These are phyloP conservation scores for Phytophthora palmivora DNA, from an alignment of 352 stramenopile genomes.

Conservation along the genomic window DNA sequence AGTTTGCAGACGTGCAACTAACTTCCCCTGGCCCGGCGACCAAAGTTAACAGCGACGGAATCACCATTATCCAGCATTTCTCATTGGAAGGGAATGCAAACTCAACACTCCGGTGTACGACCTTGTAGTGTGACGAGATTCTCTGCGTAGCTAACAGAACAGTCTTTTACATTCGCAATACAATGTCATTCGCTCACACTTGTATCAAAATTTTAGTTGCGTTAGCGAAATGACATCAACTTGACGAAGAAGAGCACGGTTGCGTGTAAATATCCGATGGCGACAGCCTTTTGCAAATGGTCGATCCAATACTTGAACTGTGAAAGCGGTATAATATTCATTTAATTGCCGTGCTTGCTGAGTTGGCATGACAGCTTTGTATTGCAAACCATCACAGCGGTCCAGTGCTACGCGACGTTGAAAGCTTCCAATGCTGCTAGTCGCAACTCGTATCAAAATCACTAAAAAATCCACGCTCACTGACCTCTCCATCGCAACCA, in stretches of 20 bases:
- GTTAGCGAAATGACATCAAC: too few relatives aligned
- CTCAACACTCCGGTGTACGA: background rate
- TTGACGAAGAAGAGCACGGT: too few relatives aligned
- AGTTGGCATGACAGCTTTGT: background rate
- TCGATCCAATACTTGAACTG: conserved; percentile 35
- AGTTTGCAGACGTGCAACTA: conserved; percentile 30
- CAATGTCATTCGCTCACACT: conserved; percentile 7
- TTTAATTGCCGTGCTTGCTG: background rate
- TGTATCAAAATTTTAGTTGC: too few relatives aligned
- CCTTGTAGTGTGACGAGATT: conserved; percentile 8
- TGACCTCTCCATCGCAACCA: conserved; percentile 3
- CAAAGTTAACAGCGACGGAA: conserved; percentile 17
- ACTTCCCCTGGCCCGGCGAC: conserved; percentile 28
- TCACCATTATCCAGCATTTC: conserved; percentile 18
- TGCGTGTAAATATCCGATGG: too few relatives aligned
- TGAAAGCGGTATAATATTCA: conserved; percentile 28
- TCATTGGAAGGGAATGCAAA: conserved; percentile 39
- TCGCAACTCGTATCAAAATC: conserved; percentile 33
- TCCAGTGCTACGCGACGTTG: conserved; percentile 24
- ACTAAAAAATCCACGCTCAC: conserved; percentile 1
- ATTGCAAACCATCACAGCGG: conserved; percentile 13
- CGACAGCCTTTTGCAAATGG: too few relatives aligned
- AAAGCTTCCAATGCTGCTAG: conserved; percentile 46
- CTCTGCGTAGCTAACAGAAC: conserved; percentile 28
- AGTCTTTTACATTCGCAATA: conserved; percentile 9